Evolutionary conservation across 192 early-diverging fungal species (phyloP), one percentile per base, ranked within the genome.

Genomic region (Umbelopsis sp.): DNA sequence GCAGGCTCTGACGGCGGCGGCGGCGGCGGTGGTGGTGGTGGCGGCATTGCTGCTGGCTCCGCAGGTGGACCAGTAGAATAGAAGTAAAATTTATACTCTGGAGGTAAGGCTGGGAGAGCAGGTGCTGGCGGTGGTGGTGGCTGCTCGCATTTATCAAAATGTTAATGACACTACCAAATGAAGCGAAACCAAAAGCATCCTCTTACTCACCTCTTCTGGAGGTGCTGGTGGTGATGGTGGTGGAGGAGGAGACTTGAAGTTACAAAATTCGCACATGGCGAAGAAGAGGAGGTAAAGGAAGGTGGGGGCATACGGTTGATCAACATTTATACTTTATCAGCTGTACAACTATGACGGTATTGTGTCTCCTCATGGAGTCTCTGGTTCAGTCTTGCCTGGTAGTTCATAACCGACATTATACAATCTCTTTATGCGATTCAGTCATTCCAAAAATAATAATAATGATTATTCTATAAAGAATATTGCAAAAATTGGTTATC

Each of bases 231-330:
- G 31, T 34, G 12, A 31, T 16, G 26, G 17, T 20, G 56, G 29
- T 56, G 53, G 31, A 34, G 56, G 56, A 34, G 12, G 22, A n/a
- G 56, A 20, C 12, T 62, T 62, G 56, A 62, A 62, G 56, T 62
- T 62, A n/a, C 56, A 62, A 17, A 62, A 62, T 62, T 62, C 56
- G 29, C 56, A 62, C 56, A 62, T 62, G 26, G 31, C 10, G 56
- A 32, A 34, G 26, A 16, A 62, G 16, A 5, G 47, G 47, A 49
- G 20, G 47, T n/a, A 49, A 49, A 4, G 2, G 20, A 21, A 5
- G 20, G n/a, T 21, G n/a, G 20, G 16, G 47, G 45, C 45, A 49
- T 17, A n/a, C 0, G 47, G 4, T 49, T 49, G 38, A 41, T 41
- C 38, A 41, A 41, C 1, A 41, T 49, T 49, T 49, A 49, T 49